These are phyloP conservation scores for Coemansia sp. DNA, from an alignment of 192 early-diverging fungal genomes.

Conservation along the genomic window DNA sequence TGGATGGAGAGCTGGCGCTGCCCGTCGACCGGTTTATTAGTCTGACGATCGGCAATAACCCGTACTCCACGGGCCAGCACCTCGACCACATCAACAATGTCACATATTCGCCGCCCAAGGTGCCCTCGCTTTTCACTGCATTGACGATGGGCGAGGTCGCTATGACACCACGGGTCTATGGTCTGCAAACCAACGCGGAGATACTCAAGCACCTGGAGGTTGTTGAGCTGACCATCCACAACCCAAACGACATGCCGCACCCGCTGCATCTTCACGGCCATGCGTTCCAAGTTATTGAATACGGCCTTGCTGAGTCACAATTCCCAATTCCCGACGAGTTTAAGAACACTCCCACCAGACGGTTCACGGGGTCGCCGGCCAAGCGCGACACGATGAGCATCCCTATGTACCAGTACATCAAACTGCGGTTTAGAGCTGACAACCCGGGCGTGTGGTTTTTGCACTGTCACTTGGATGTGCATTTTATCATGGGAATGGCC, in stretches of 20 bases:
- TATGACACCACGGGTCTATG: constrained; percentile 58
- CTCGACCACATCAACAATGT: constrained; percentile 73
- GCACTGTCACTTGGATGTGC: constrained; percentile 68
- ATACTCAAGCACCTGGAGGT: constrained; percentile 61
- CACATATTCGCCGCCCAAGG: constrained; percentile 58
- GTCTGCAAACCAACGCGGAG: constrained; percentile 57
- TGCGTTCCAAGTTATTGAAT: constrained; percentile 65
- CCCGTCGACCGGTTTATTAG: constrained; percentile 45
- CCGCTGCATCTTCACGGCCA: constrained; percentile 83
- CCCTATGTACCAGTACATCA: constrained; percentile 55
- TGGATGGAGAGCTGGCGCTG: constrained; percentile 53
- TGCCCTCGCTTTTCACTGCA: constrained; percentile 65
- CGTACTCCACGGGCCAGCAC: constrained; percentile 64
- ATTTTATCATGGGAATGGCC: constrained; percentile 66
- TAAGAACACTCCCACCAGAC: constrained; percentile 11
- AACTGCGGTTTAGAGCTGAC: constrained; percentile 69
- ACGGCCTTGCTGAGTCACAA: constrained; percentile 52
- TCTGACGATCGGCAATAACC: constrained; percentile 54
- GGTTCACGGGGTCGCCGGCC: constrained; percentile 1
- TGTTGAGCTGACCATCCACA: constrained; percentile 69
- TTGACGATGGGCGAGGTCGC: constrained; percentile 56
- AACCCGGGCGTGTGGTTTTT: constrained; percentile 83
- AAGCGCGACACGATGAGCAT: constrained; percentile 65
- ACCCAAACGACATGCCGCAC: constrained; percentile 65
- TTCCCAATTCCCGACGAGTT: constrained; percentile 35